Base-by-base conservation (phyloP, 495 filamentous ascomycete species). In the Oidiodendron maius region DNA sequence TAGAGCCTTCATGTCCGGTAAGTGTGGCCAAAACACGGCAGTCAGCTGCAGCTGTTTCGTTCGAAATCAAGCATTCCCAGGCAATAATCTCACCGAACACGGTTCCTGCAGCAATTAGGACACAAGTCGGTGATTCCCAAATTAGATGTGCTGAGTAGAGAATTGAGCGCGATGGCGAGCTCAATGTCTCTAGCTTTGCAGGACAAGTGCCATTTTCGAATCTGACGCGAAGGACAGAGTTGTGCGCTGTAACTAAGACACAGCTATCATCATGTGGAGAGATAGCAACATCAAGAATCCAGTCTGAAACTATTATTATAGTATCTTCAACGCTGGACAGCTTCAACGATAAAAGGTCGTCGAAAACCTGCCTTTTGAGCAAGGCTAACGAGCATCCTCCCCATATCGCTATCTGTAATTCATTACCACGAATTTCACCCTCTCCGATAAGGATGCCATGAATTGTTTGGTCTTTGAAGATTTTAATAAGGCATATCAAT, bases 11-110 rank as follows among this genome's bases (percentile, higher is more conserved):
- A 55, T 99, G 93, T 0, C 90, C 94, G 4, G 79, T 79, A 52
- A 97, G 87, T 21, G 84, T 80, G 46, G 78, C 78, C 36, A 93
- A 80, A 15, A 87, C 71, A 4, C 71, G 61, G 13, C 57, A 61
- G 22, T 47, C 48, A 11, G 42, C 17, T 15, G 52, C 52, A n/a
- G 34, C 9, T 3, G 42, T 24, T 9, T 20, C 13, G 36, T 53
- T 35, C 5, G 24, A 17, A 18, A 74, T 53, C 35, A 70, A 64
- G 55, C 80, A 86, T 49, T 84, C 91, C 91, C 91, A 97, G 2
- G 96, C 75, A 11, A 96, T 70, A 22, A 96, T 84, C 62, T 97
- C 89, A 1, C 93, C 93, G 63, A 95, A 96, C 0, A 88, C 89
- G 0, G 94, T 96, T 0, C 93, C 93, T 1, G 87, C 85, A 22